A percentile compares a stretch with the other conserved stretches of the same genome.
Conservation (phyloP, 2,329 filamentous ascomycete genomes). For the Colletotrichum godetiae region DNA sequence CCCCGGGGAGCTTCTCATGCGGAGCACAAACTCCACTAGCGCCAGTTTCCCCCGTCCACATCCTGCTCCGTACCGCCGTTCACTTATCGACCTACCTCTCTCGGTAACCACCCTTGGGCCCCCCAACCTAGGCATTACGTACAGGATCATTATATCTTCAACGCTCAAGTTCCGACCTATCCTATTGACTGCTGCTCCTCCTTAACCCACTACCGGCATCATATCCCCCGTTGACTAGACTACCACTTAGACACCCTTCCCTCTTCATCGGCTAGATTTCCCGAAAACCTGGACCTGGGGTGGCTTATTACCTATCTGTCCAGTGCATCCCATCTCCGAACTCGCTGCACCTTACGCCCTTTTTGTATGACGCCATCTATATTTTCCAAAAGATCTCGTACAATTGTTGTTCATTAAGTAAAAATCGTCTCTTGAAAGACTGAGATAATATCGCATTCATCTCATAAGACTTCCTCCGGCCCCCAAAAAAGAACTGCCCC, state of each 20-base stretch:
- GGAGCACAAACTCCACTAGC: conserved; percentile 23
- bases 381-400: not conserved
- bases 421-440: not conserved
- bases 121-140: conserved; percentile 22
- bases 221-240: not conserved
- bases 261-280: not conserved
- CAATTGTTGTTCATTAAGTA: not conserved
- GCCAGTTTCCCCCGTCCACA: conserved; percentile 7
- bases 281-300: not conserved
- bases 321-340: not conserved
- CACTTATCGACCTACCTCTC: conserved; percentile 29
- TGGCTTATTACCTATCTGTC: not conserved
- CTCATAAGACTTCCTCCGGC: not conserved
- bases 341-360: not conserved
- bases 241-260: not conserved
- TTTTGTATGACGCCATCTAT: not conserved
- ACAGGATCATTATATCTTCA: not conserved
- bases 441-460: not conserved
- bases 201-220: not conserved
- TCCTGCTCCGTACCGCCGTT: not conserved
- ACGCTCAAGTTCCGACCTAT: not conserved
- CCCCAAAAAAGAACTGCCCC: not conserved
- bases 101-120: not conserved
- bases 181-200: not conserved
- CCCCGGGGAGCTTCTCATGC: not conserved